Evolutionary conservation across 2,329 filamentous ascomycete genomes (phyloP).

Genomic region (Fusarium hostae): DNA sequence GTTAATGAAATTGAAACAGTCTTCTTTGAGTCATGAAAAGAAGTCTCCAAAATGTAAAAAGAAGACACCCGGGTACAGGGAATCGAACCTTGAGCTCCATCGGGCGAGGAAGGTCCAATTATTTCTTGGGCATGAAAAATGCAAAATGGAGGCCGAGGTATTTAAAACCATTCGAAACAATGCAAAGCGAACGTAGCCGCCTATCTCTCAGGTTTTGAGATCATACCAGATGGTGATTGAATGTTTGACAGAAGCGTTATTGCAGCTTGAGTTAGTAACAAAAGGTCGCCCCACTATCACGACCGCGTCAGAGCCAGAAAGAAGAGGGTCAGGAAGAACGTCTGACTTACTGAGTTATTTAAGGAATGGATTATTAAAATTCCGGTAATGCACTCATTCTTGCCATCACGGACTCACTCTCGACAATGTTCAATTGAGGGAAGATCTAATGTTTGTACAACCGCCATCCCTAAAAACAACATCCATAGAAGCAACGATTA

Average conservation of each 20-base stretch:
- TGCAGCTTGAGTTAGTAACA: neutral
- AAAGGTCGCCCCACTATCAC: neutral
- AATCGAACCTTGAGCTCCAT: neutral
- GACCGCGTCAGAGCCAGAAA: neutral
- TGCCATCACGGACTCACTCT: neutral
- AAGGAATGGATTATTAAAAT: neutral
- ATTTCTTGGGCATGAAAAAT: neutral
- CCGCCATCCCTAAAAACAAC: neutral
- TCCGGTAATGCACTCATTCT: neutral
- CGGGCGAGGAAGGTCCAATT: no score
- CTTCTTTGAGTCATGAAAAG: fast-evolving
- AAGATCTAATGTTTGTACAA: neutral
- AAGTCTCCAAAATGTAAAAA: neutral
- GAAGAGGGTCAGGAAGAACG: neutral
- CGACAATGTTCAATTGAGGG: no score
- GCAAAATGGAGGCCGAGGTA: neutral
- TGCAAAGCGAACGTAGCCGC: neutral
- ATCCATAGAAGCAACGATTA: neutral
- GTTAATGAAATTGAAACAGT: neutral
- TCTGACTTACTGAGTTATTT: neutral
- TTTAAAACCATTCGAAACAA: neutral
- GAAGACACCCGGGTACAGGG: neutral
- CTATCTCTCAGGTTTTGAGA: conserved; percentile 37
- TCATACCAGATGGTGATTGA: conserved; percentile 37
- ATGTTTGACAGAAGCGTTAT: neutral